A percentile compares a stretch with the other conserved stretches of the same genome.
These are phyloP conservation scores for Lipomyces spencermartinsiae DNA, from an alignment of 805 yeast species.

Conservation along the genomic window DNA sequence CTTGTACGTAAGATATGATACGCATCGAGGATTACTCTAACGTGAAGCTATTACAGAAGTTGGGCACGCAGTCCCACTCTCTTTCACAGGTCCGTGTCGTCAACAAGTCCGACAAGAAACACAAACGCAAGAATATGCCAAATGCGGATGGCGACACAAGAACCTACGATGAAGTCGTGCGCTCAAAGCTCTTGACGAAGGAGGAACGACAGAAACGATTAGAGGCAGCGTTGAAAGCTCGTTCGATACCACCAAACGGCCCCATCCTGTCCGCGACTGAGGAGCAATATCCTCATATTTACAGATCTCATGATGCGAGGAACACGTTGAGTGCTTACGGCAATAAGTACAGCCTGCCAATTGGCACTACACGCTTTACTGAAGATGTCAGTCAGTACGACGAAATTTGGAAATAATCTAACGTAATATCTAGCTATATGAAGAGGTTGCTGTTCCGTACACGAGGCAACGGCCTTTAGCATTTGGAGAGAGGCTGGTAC, in stretches of 20 bases:
- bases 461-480: slow-evolving; percentile 57
- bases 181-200: slow-evolving; percentile 26
- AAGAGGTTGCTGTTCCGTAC: slow-evolving; percentile 84
- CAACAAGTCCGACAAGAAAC: slow-evolving; percentile 16
- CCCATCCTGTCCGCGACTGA: slow-evolving; percentile 41
- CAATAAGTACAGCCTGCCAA: slow-evolving; percentile 77
- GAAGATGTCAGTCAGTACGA: slow-evolving; percentile 27
- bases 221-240: slow-evolving; percentile 39
- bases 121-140: background rate
- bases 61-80: background rate
- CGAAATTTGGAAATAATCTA: slow-evolving; percentile 47
- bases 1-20: slow-evolving; percentile 10
- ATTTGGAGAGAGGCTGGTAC: slow-evolving; percentile 55
- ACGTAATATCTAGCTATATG: slow-evolving; percentile 58
- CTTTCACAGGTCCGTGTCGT: slow-evolving; percentile 25
- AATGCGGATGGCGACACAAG: slow-evolving; percentile 8
- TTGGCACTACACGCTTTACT: slow-evolving; percentile 65
- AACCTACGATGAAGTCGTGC: slow-evolving; percentile 6
- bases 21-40: background rate
- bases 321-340: slow-evolving; percentile 80
- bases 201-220: slow-evolving; percentile 39
- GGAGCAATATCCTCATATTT: slow-evolving; percentile 85
- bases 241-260: slow-evolving; percentile 34
- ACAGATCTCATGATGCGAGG: slow-evolving; percentile 69
- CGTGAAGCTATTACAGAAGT: background rate